Conservation (phyloP, 106 monocot genomes). For the Cymbidium sinense region DNA sequence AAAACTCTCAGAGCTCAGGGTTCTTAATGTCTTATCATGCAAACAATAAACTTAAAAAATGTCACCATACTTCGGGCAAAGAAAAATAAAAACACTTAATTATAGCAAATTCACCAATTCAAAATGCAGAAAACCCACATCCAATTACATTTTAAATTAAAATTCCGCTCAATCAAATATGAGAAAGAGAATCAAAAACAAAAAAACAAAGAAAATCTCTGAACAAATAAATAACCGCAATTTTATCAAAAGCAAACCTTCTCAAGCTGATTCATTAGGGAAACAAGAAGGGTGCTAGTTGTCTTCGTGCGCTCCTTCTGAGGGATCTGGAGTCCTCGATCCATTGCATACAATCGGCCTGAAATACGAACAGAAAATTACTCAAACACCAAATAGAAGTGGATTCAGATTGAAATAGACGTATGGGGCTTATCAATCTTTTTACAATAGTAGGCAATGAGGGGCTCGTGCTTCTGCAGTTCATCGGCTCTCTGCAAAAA, state of each 20-base stretch:
- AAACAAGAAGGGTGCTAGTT: slow-evolving; percentile 76
- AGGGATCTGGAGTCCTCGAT: slow-evolving; percentile 74
- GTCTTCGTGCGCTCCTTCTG: slow-evolving; percentile 92
- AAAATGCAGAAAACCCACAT: neutral
- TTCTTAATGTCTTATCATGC: neutral
- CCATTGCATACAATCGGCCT: slow-evolving; percentile 94
- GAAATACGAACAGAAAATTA: neutral
- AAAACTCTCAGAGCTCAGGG: neutral
- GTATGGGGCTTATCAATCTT: slow-evolving; percentile 8
- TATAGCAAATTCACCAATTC: neutral
- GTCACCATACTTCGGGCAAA: neutral
- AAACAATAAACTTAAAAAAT: neutral
- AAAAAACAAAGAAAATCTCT: neutral
- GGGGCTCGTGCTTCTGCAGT: slow-evolving; percentile 97
- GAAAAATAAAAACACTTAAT: neutral
- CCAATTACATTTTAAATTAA: neutral
- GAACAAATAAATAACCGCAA: neutral
- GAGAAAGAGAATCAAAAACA: neutral
- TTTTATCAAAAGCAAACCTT: slow-evolving; percentile 37
- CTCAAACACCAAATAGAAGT: neutral
- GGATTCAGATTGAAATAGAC: neutral
- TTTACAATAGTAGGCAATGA: slow-evolving; percentile 92
- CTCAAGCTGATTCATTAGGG: slow-evolving; percentile 97
- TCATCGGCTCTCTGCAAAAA: slow-evolving; percentile 97
- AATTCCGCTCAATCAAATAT: neutral